Evolutionary conservation across 768 basidiomycete species (phyloP).

Genomic region (Plicaturopsis crispa): DNA sequence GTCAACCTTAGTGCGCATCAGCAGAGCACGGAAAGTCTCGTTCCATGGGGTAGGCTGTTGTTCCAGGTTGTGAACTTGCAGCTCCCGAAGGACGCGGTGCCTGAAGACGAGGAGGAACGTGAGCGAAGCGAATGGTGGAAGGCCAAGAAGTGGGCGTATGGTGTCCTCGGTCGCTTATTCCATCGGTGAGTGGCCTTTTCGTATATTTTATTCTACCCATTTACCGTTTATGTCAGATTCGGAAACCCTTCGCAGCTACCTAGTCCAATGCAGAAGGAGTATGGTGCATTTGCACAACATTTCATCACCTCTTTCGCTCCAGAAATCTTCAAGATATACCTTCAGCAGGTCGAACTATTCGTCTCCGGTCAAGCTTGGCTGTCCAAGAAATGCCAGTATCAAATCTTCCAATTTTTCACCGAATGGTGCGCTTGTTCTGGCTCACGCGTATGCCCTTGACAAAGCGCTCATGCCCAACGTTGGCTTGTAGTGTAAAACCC

Average conservation of each 20-base stretch:
- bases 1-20: constrained; percentile 68
- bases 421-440: constrained; percentile 76
- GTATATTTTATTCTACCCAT: background rate
- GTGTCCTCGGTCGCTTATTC: constrained; percentile 72
- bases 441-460: background rate
- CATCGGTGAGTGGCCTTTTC: constrained; percentile 38
- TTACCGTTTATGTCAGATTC: constrained; percentile 36
- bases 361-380: constrained; percentile 74
- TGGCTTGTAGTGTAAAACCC: constrained; percentile 66
- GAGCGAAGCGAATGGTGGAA: constrained; percentile 87
- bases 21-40: constrained; percentile 64
- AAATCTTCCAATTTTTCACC: constrained; percentile 79
- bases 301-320: constrained; percentile 77
- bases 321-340: constrained; percentile 77
- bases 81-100: constrained; percentile 57
- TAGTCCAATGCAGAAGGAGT: constrained; percentile 58
- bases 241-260: constrained; percentile 88
- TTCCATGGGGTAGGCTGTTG: constrained; percentile 83
- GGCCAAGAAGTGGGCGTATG: constrained; percentile 90
- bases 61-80: constrained; percentile 73
- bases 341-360: constrained; percentile 56
- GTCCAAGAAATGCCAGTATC: constrained; percentile 76
- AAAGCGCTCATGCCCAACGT: background rate
- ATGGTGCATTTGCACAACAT: constrained; percentile 65
- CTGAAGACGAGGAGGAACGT: constrained; percentile 66